Evolutionary conservation across 2,329 filamentous ascomycete species (phyloP), one percentile per base, ranked within the genome.

Genomic region (Zymoseptoria pseudotritici): DNA sequence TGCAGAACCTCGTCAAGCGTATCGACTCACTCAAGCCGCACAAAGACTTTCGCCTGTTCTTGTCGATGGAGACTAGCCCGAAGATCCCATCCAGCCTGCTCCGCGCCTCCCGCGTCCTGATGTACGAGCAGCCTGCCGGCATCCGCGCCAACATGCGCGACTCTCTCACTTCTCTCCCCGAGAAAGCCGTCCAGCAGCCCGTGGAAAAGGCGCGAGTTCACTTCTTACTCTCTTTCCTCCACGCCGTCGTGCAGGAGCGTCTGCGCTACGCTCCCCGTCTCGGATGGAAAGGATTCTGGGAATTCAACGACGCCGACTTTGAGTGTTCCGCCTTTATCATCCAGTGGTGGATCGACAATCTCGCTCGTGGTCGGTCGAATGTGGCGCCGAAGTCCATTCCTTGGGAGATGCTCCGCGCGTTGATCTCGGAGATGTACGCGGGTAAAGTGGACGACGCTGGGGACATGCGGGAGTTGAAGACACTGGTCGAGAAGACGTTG

Each of bases 221-320:
- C 71, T 82, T 99, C 54, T 80, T 99, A 54, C 82, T 99, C 46
- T 94, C 89, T 2, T 97, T 99, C 83, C 74, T 99, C 68, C 94
- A 99, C 73, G 95, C 94, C 6, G 92, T 99, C 46, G 86, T 97
- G 10, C 94, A 99, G 75, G 94, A 99, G 75, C 83, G 95, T 68
- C 80, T 99, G 63, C 88, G 94, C 63, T 99, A 99, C 74, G 92
- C 93, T 22, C 95, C 94, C 0, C 93, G 83, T 59, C 80, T 99
- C 58, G 94, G 94, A 62, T 99, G 94, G 94, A 97, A 96, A 79
- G 91, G 91, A 57, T 96, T 97, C 82, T 99, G 95, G 94, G 95
- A 99, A 76, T 99, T 99, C 76, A 99, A 99, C 73, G 95, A 99
- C 76, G 96, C 92, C 68, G 94, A 99, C 77, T 97, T 97, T 76